A percentile compares a stretch with the other conserved stretches of the same genome.
phyloP scores from a whole-genome alignment of 306 rosid genomes.

The Crataegus laevigata region DNA sequence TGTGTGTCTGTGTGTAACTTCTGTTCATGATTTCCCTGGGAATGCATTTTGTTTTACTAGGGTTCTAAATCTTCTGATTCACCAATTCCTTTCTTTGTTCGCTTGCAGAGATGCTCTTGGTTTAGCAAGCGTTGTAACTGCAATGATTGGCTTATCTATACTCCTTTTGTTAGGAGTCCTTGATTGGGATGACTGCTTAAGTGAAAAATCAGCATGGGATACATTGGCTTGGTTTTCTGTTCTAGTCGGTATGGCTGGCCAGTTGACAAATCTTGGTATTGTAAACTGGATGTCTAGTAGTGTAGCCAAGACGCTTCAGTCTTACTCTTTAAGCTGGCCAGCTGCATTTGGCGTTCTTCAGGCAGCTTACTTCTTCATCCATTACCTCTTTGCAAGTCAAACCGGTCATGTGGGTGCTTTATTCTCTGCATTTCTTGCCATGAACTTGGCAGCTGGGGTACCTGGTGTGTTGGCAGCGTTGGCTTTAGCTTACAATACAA shows the following conservation, averaged over 20 bases:
- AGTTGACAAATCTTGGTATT: constrained; percentile 79
- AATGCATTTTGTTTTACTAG: constrained; percentile 1
- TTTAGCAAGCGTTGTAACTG: constrained; percentile 77
- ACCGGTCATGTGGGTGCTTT: constrained; percentile 95
- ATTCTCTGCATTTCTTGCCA: constrained; percentile 85
- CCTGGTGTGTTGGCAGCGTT: constrained; percentile 70
- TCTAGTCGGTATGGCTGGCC: constrained; percentile 92
- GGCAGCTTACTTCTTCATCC: constrained; percentile 75
- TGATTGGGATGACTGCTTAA: constrained; percentile 86
- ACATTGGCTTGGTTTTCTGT: constrained; percentile 95
- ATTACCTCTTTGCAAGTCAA: constrained; percentile 97
- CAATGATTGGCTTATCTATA: constrained; percentile 84
- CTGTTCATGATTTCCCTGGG: neutral
- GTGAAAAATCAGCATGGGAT: constrained; percentile 94
- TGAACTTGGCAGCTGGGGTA: constrained; percentile 93
- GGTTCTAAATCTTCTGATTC: constrained; percentile 1
- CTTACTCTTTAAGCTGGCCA: constrained; percentile 81
- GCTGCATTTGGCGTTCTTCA: constrained; percentile 76
- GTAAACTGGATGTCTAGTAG: constrained; percentile 76
- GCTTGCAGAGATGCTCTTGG: constrained; percentile 64
- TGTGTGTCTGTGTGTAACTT: neutral
- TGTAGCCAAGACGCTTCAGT: constrained; percentile 51
- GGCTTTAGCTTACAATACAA: constrained; percentile 79
- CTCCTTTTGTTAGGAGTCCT: constrained; percentile 81
- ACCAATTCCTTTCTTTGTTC: constrained; percentile 4